These are phyloP conservation scores for Arthromyces matolae DNA, from an alignment of 768 basidiomycete species.

Conservation along the genomic window DNA sequence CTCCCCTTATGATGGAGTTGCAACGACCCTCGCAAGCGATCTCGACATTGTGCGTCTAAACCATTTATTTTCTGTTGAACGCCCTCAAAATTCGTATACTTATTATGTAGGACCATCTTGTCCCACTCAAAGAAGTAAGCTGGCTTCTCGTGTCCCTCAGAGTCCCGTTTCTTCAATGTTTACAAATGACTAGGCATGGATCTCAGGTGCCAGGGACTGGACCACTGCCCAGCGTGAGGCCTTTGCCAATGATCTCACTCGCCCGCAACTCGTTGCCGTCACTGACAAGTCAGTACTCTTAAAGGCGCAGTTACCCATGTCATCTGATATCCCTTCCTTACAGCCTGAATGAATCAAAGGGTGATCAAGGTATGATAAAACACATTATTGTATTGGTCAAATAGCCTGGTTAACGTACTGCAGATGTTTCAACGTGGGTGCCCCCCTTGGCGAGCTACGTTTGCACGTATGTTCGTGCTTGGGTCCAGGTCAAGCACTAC, in stretches of 20 bases:
- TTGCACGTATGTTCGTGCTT: conserved; percentile 53
- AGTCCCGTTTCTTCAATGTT: background rate
- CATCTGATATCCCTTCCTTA: background rate
- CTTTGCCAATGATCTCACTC: conserved; percentile 52
- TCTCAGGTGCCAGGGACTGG: conserved; percentile 53
- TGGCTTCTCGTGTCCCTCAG: background rate
- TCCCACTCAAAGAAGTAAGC: conserved; percentile 50
- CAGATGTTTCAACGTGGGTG: conserved; percentile 50
- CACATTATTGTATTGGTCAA: background rate
- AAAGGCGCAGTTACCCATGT: background rate
- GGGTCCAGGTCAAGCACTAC: conserved; percentile 49
- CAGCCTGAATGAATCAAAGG: conserved; percentile 47
- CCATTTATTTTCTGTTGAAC: too few species aligned
- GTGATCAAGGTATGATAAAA: conserved; percentile 41
- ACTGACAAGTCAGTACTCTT: conserved; percentile 36
- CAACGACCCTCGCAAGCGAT: conserved; percentile 41
- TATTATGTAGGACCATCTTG: conserved; percentile 55
- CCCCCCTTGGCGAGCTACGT: conserved; percentile 44
- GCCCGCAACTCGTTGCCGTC: conserved; percentile 52
- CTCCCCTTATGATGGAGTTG: conserved; percentile 47
- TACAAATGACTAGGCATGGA: conserved; percentile 39
- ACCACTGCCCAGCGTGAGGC: conserved; percentile 45
- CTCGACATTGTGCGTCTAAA: conserved; percentile 49
- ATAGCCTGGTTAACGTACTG: too few species aligned
- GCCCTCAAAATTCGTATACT: too few species aligned